Percentiles rank a stretch among this genome's conserved stretches.
phyloP scores from a whole-genome alignment of 2,329 filamentous ascomycete species.

The Decorospora gaudefroyi region DNA sequence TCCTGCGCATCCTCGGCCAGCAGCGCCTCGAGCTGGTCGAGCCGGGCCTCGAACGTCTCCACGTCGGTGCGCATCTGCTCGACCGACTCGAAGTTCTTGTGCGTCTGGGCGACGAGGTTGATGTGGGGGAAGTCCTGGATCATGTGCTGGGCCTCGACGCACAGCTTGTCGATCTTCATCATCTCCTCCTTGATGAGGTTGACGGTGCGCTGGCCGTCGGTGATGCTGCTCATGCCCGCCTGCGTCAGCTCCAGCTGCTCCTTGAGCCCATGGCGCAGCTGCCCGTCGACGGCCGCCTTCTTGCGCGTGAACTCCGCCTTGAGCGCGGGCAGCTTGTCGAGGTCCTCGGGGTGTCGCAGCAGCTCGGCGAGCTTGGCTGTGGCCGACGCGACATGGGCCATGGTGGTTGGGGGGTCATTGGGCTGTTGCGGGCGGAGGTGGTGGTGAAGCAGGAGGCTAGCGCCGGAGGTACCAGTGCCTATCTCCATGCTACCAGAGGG shows the following conservation, averaged over 20 bases:
- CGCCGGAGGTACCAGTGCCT: conserved; percentile 17
- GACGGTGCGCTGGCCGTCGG: conserved; percentile 88
- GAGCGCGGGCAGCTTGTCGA: conserved; percentile 89
- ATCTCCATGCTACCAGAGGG: no score
- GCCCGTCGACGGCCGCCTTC: conserved; percentile 86
- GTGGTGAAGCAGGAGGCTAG: conserved; percentile 12
- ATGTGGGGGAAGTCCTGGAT: conserved; percentile 95
- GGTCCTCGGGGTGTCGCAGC: conserved; percentile 91
- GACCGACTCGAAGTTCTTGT: conserved; percentile 93
- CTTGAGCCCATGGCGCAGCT: conserved; percentile 83
- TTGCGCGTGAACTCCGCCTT: conserved; percentile 94
- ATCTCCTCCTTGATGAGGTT: conserved; percentile 96
- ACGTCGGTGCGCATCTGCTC: conserved; percentile 91
- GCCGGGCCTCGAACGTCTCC: conserved; percentile 79
- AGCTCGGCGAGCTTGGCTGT: conserved; percentile 87
- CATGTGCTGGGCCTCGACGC: conserved; percentile 95
- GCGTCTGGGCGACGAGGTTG: conserved; percentile 88
- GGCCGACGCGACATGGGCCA: conserved; percentile 65
- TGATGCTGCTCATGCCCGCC: conserved; percentile 84
- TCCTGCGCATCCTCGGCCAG: conserved; percentile 83
- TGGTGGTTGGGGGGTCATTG: no score
- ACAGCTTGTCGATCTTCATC: conserved; percentile 97
- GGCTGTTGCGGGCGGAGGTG: conserved; percentile 6
- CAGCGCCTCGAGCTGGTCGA: conserved; percentile 76
- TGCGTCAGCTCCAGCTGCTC: conserved; percentile 96